These are phyloP conservation scores for Suillus subaureus DNA, from an alignment of 768 basidiomycete genomes.

Conservation along the genomic window DNA sequence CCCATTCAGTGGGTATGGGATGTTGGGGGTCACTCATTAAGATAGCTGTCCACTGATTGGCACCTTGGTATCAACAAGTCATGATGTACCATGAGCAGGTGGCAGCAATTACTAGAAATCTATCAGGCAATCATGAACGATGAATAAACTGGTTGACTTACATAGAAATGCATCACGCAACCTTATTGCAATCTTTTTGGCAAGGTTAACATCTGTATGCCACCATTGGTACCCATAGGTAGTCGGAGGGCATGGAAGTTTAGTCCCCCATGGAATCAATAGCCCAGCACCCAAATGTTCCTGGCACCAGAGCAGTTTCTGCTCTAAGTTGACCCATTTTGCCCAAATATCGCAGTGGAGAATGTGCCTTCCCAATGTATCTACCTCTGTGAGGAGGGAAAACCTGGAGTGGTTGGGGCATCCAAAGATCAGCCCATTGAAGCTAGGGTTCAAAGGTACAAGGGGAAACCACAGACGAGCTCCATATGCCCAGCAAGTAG, in stretches of 20 bases:
- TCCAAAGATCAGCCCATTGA: background rate
- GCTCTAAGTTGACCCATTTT: background rate
- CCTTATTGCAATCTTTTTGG: background rate
- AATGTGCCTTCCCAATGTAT: background rate
- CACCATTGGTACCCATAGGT: background rate
- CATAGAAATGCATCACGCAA: background rate
- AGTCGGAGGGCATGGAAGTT: background rate
- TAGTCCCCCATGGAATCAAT: background rate
- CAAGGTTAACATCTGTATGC: background rate
- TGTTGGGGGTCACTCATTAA: background rate
- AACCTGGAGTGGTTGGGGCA: background rate
- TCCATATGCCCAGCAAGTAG: background rate
- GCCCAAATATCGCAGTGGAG: background rate
- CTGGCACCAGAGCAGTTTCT: background rate
- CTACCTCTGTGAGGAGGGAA: background rate
- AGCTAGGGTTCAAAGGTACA: background rate
- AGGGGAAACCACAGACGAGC: background rate
- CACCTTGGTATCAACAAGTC: background rate
- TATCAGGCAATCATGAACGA: too few species aligned
- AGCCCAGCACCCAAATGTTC: background rate
- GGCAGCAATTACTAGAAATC: background rate
- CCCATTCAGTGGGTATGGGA: background rate
- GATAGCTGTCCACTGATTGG: background rate
- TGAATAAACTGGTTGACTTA: background rate
- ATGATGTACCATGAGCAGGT: background rate